These are phyloP conservation scores for Alternaria arbusti DNA, from an alignment of 2,329 filamentous ascomycete genomes.

Conservation along the genomic window DNA sequence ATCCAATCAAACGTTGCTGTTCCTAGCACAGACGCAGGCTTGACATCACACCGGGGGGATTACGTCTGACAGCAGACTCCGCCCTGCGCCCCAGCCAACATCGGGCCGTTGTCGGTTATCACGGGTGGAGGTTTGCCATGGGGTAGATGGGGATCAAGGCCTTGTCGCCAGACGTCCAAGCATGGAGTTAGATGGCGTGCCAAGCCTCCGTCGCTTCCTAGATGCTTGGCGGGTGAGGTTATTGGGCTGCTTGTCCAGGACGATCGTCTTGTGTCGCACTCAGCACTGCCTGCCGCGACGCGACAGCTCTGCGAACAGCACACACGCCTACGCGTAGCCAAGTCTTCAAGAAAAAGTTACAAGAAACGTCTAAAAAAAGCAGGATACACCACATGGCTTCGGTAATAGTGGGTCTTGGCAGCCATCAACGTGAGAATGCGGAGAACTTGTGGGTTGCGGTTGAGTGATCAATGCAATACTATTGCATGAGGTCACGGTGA, in stretches of 20 bases:
- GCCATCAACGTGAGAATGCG: background rate
- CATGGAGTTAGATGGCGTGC: background rate
- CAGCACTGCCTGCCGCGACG: background rate
- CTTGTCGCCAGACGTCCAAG: background rate
- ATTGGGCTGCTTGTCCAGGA: background rate
- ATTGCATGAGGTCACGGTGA: background rate
- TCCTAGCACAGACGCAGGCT: background rate
- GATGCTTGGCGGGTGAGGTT: background rate
- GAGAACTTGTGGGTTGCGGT: background rate
- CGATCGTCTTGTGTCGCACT: background rate
- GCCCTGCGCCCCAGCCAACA: background rate
- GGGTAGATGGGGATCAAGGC: background rate
- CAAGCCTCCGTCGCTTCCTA: background rate
- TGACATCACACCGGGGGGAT: background rate
- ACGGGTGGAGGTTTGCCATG: background rate
- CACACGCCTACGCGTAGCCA: constrained; percentile 2
- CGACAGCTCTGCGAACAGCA: background rate
- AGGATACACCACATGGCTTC: background rate
- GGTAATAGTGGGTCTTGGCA: background rate
- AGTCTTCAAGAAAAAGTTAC: background rate
- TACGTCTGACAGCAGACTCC: constrained; percentile 1
- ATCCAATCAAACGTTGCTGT: background rate
- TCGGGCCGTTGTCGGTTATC: constrained; percentile 6
- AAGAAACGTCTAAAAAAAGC: background rate
- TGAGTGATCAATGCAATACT: background rate